Conservation (phyloP, 129 eudicot species). For the Calendula officinalis region DNA sequence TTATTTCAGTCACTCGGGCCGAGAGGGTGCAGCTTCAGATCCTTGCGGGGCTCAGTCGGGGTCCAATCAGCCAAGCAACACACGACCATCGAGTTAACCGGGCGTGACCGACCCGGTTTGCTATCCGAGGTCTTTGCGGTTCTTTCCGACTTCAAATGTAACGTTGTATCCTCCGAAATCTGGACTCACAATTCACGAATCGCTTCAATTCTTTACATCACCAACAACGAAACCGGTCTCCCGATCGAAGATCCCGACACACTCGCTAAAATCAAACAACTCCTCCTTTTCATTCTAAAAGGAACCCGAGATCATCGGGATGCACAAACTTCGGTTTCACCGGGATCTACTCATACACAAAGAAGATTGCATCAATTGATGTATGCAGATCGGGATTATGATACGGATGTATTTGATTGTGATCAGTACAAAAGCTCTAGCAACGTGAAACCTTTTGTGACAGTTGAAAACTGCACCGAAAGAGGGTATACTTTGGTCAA, state of each 20-base stretch:
- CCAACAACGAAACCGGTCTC: conserved; percentile 41
- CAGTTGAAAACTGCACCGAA: conserved; percentile 61
- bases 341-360: conserved; percentile 64
- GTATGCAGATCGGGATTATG: conserved; percentile 90
- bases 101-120: conserved; percentile 79
- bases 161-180: conserved; percentile 72
- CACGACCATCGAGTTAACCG: conserved; percentile 73
- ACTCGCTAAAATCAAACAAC: conserved; percentile 63
- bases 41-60: conserved; percentile 63
- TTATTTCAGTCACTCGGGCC: conserved; percentile 68
- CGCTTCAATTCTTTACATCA: conserved; percentile 73
- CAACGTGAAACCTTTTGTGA: conserved; percentile 48
- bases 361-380: conserved; percentile 87
- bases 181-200: conserved; percentile 91
- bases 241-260: conserved; percentile 54
- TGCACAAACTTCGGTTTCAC: conserved; percentile 65
- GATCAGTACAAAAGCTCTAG: conserved; percentile 2
- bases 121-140: conserved; percentile 85
- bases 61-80: conserved; percentile 58
- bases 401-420: conserved; percentile 23
- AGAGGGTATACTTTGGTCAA: conserved; percentile 76
- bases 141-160: conserved; percentile 68
- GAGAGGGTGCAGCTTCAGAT: conserved; percentile 56
- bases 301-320: conserved; percentile 46
- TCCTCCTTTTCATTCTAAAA: conserved; percentile 60